phyloP scores from a whole-genome alignment of 2,329 filamentous ascomycete genomes.

The Rhinocladiella mackenziei region DNA sequence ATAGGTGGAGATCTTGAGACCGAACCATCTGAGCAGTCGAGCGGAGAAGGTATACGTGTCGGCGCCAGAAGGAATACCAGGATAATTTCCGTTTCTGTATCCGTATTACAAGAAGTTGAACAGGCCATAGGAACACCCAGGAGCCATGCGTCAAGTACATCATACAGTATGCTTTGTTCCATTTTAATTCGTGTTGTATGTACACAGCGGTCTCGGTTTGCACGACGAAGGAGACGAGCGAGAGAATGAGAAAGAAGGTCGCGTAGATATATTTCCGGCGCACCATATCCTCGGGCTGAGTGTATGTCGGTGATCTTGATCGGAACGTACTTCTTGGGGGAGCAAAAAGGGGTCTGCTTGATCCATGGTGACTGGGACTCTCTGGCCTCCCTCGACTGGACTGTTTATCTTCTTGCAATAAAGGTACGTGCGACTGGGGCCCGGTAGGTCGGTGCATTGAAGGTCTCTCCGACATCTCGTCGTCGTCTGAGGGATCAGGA shows the following conservation, averaged over 20 bases:
- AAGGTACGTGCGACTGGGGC: slow-evolving; percentile 50
- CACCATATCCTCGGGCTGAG: slow-evolving; percentile 61
- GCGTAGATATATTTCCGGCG: slow-evolving; percentile 84
- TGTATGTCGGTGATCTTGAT: slow-evolving; percentile 68
- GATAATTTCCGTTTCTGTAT: slow-evolving; percentile 72
- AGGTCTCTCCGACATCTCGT: slow-evolving; percentile 46
- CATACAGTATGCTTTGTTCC: slow-evolving; percentile 99
- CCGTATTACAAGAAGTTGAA: slow-evolving; percentile 74
- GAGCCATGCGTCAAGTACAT: slow-evolving; percentile 92
- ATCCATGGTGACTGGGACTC: slow-evolving; percentile 30
- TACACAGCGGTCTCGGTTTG: slow-evolving; percentile 96
- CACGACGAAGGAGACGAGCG: slow-evolving; percentile 80
- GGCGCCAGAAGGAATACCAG: slow-evolving; percentile 81
- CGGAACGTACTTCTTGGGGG: slow-evolving; percentile 65
- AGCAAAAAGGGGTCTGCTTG: slow-evolving; percentile 41
- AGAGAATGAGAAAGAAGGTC: slow-evolving; percentile 74
- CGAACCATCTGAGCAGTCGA: slow-evolving; percentile 81
- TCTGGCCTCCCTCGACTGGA: slow-evolving; percentile 37
- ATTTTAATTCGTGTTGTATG: slow-evolving; percentile 85
- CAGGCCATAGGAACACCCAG: slow-evolving; percentile 85
- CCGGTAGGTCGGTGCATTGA: slow-evolving; percentile 47
- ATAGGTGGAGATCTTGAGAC: slow-evolving; percentile 66
- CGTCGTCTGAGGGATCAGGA: slow-evolving; percentile 40
- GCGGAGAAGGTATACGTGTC: slow-evolving; percentile 60
- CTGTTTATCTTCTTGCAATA: slow-evolving; percentile 48